Base-by-base conservation (phyloP, 768 basidiomycete species). In the Lentinula boryana region DNA sequence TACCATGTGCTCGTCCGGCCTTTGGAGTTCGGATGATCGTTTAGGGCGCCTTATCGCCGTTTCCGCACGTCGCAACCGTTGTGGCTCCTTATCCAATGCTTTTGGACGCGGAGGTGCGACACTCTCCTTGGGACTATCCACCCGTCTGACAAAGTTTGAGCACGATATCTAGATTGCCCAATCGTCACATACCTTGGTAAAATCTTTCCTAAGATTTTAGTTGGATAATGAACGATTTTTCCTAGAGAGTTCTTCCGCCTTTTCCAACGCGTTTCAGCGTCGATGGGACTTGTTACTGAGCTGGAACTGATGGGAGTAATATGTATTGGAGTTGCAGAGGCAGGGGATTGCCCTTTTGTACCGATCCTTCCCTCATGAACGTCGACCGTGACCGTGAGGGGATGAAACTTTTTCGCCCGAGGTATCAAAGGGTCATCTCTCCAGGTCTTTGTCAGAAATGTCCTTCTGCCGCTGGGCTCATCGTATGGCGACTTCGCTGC, bases 401-500 rank as follows among this genome's bases (percentile, higher is more conserved):
- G n/a, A 27, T 49, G 44, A 49, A 6, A 8, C 33, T 36, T 18
- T 12, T 49, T 50, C 44, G 23, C 36, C 15, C 5, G 18, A 13
- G 54, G 16, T 10, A 40, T 23, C 15, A 36, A 13, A 41, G 15
- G n/a, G 10, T 48, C 44, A 13, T 57, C 16, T 15, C 32, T n/a
- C 31, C 44, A 31, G n/a, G 16, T 12, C 32, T 49, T 58, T 12
- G 8, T 49, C 57, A 58, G 38, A 21, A 58, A 15, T 31, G 32
- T 32, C 23, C n/a, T 46, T 23, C 49, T 58, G 32, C 57, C n/a
- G 12, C 57, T 16, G 3, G 48, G 31, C 3, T 46, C 44, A 27
- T 58, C 48, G 18, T 58, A 23, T 10, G 12, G 7, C n/a, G 57
- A 18, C 33, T 58, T 58, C 49, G 57, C 55, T 58, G 57, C 55